These are phyloP conservation scores for Cyclocybe aegerita DNA, from an alignment of 768 basidiomycete species.

Conservation along the genomic window DNA sequence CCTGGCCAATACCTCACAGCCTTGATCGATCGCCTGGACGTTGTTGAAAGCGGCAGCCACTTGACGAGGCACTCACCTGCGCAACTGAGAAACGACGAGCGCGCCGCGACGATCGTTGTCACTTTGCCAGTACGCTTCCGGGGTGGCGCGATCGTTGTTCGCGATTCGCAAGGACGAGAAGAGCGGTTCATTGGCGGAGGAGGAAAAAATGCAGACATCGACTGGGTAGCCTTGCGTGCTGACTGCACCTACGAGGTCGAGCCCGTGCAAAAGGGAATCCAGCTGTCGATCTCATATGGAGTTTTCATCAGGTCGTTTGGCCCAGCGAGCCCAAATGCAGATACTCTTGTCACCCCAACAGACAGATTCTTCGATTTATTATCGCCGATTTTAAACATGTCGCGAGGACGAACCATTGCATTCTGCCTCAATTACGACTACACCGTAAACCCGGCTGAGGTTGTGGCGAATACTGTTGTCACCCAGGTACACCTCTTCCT, in stretches of 20 bases:
- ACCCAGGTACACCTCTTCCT: slow-evolving; percentile 53
- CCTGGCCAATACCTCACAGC: slow-evolving; percentile 69
- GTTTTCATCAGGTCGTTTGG: slow-evolving; percentile 71
- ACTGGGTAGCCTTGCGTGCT: slow-evolving; percentile 75
- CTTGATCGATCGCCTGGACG: slow-evolving; percentile 67
- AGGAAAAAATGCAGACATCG: slow-evolving; percentile 64
- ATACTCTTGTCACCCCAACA: slow-evolving; percentile 71
- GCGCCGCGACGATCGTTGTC: slow-evolving; percentile 71
- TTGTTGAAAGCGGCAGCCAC: slow-evolving; percentile 59
- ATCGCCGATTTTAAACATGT: slow-evolving; percentile 69
- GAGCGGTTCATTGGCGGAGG: slow-evolving; percentile 66
- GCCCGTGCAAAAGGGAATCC: slow-evolving; percentile 66
- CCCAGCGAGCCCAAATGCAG: slow-evolving; percentile 45
- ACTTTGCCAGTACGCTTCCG: slow-evolving; percentile 74
- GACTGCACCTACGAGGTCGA: slow-evolving; percentile 80
- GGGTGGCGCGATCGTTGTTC: slow-evolving; percentile 65
- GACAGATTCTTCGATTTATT: slow-evolving; percentile 72
- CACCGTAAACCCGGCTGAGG: slow-evolving; percentile 65
- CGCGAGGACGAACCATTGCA: slow-evolving; percentile 68
- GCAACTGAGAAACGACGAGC: slow-evolving; percentile 57
- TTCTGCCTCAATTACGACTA: slow-evolving; percentile 74
- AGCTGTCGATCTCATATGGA: slow-evolving; percentile 69
- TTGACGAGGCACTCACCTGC: slow-evolving; percentile 52
- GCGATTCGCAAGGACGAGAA: slow-evolving; percentile 50
- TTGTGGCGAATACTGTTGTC: slow-evolving; percentile 67